Percentiles rank a stretch among this genome's conserved stretches.
Evolutionary conservation across 371 early-diverging fungal species (phyloP).

Genomic region (Mucor lusitanicus): DNA sequence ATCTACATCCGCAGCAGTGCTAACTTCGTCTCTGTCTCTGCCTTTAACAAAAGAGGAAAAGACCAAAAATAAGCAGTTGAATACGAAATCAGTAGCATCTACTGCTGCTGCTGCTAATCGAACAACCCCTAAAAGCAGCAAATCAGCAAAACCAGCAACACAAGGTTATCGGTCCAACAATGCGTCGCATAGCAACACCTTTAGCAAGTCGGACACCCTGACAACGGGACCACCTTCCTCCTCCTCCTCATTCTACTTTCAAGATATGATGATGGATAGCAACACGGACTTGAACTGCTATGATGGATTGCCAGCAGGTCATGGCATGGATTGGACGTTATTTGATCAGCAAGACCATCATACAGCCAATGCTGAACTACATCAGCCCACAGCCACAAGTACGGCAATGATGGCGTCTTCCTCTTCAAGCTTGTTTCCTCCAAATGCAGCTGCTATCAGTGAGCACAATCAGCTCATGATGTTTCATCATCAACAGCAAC

Average conservation of each 20-base stretch:
- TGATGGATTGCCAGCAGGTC: slow-evolving; percentile 4
- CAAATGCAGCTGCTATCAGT: neutral
- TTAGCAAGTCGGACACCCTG: neutral
- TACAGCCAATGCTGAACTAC: neutral
- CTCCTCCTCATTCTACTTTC: slow-evolving; percentile 15
- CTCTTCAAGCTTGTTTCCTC: neutral
- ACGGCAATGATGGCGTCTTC: neutral
- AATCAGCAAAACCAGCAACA: neutral
- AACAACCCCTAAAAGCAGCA: neutral
- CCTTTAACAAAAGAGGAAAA: slow-evolving; percentile 3
- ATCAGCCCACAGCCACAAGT: neutral
- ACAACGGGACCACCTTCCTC: neutral
- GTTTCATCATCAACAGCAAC: neutral
- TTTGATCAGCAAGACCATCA: slow-evolving; percentile 12
- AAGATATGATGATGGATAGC: slow-evolving; percentile 18
- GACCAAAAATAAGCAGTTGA: slow-evolving; percentile 4
- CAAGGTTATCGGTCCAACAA: neutral
- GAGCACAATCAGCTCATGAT: neutral
- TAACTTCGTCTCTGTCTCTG: neutral
- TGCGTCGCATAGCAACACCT: neutral
- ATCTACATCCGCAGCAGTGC: neutral
- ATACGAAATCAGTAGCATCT: neutral
- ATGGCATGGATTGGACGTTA: slow-evolving; percentile 20
- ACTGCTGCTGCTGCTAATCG: neutral
- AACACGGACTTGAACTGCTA: neutral